Evolutionary conservation across 2,329 filamentous ascomycete genomes (phyloP), one percentile per base, ranked within the genome.

Genomic region (Myriosclerotinia curreyana): DNA sequence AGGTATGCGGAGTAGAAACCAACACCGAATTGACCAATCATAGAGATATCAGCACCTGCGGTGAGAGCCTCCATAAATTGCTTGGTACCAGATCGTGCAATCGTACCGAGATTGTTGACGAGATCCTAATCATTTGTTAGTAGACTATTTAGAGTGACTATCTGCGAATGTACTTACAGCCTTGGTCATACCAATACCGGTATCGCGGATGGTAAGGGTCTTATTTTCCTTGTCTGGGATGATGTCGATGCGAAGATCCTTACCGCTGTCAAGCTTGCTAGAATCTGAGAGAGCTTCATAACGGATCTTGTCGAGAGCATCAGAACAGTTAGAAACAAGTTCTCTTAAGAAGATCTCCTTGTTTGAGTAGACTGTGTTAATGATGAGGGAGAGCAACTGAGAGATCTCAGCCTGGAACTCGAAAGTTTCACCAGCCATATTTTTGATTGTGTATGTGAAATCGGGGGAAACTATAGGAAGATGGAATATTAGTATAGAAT

Each of bases 391-490:
- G 78, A 99, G 90, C 72, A 99, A 91, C 91, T 99, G 95, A 90
- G 94, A 98, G 79, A 99, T 99, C 91, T 99, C 95, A 90, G 95
- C 95, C 90, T 99, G 95, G 86, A 98, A 99, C 90, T 98, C 94
- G 84, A 99, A 99, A 74, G 93, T 97, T 85, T 98, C 93, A 72
- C 72, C 74, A 80, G 92, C 81, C 91, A 96, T 96, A 79, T 79
- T 90, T 81, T 77, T 76, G 79, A 77, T 69, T 67, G 62, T 66
- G 28, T 60, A 56, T 58, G 56, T 65, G 46, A 40, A 52, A 59
- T 66, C 55, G 67, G 56, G 56, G 34, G 36, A 51, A 52, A 52
- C 55, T 64, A 40, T 53, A 34, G 40, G 11, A 48, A 22, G 38
- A 38, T 22, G 17, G 20, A 31, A 31, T 20, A 14, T 63, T 59